Evolutionary conservation across 495 filamentous ascomycete species (phyloP), one percentile per base, ranked within the genome.

Genomic region (Letharia lupina): DNA sequence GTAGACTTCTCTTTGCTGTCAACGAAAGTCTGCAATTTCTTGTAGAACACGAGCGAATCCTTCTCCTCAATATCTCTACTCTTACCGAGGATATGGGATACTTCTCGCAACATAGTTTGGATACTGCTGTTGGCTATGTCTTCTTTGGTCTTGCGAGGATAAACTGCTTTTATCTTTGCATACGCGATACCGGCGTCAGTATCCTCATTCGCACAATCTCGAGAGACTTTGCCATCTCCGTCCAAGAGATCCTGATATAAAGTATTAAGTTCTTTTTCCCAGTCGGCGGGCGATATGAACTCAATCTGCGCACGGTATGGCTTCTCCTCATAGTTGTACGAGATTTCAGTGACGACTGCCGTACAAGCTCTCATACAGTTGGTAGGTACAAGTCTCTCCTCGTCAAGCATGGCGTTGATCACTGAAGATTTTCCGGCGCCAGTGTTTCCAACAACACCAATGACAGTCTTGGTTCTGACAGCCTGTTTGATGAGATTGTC

Each of bases 351-450:
- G 0, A 84, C 82, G 13, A 84, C 83, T 0, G 87, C 86, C 5
- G 87, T 90, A 66, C 85, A 88, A 12, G 85, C 87, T 65, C 84
- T 75, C 82, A 84, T 85, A 68, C 82, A 83, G 62, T 83, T 83
- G 18, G 82, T 84, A 20, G 81, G 76, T 7, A 84, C 76, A 33
- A 83, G 71, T 1, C 75, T 74, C 60, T 84, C 79, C 48, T 87
- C 81, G 31, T 86, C 83, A 23, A 84, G 74, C 15, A 87, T 71
- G 3, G 82, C 83, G 70, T 86, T 87, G 64, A 87, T 87, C 2
- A 86, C 72, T 1, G 81, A 84, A 33, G 81, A 84, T 65, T 87
- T 87, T 2, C 85, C 85, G 31, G 80, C 79, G 0, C 85, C 84
- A 0, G 85, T 86, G 63, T 75, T 81, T 13, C 85, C 85, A 10